phyloP scores from a whole-genome alignment of 768 basidiomycete genomes.

The Boletus bicolor region DNA sequence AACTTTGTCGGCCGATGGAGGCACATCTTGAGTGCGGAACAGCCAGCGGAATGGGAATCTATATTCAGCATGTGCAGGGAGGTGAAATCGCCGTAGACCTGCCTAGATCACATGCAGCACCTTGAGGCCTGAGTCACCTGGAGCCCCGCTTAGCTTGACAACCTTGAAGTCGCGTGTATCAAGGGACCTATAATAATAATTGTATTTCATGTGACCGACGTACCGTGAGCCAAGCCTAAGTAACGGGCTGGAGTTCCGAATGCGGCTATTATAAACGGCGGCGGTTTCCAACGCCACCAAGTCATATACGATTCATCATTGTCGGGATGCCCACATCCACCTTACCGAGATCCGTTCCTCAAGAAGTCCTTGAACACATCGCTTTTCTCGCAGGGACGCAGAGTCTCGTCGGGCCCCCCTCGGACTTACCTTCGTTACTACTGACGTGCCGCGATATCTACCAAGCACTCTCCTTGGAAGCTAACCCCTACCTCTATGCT shows the following conservation, averaged over 20 bases:
- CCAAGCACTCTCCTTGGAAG: conserved; percentile 44
- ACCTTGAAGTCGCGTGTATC: conserved; percentile 1
- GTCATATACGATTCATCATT: neutral
- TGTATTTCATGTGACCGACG: neutral
- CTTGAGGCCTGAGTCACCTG: neutral
- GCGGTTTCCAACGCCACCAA: no score
- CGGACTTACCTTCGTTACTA: conserved; percentile 55
- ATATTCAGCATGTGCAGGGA: conserved; percentile 51
- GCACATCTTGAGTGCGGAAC: conserved; percentile 30
- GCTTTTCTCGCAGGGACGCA: conserved; percentile 61
- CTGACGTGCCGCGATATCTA: conserved; percentile 47
- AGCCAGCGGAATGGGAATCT: conserved; percentile 46
- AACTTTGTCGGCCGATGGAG: conserved; percentile 53
- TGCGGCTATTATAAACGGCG: no score
- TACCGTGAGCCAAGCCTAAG: neutral
- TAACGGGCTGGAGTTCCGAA: neutral
- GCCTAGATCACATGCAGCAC: neutral
- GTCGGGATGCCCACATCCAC: conserved; percentile 12
- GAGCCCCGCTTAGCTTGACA: neutral
- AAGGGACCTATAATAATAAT: neutral
- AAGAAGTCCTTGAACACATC: conserved; percentile 78
- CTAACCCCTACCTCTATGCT: conserved; percentile 71
- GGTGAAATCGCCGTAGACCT: conserved; percentile 16
- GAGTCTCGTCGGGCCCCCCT: conserved; percentile 56
- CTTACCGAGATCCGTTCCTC: conserved; percentile 54